Conservation (phyloP, 805 yeast species). For the Suhomyces sp. region DNA sequence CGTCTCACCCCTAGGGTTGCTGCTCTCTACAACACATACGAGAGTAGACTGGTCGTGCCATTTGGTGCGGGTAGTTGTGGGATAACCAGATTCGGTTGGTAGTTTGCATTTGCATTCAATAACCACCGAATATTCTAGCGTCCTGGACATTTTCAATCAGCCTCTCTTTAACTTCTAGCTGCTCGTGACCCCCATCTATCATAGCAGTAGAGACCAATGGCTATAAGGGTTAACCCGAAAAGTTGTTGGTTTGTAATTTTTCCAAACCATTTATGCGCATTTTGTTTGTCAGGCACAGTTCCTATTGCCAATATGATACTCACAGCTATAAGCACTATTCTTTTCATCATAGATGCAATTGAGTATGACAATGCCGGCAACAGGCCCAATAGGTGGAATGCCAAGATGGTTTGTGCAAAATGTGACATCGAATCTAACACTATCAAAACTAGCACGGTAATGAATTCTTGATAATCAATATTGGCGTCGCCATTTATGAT, state of each 20-base stretch:
- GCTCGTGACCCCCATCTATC: conserved; percentile 55
- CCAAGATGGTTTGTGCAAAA: conserved; percentile 74
- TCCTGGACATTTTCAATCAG: conserved; percentile 17
- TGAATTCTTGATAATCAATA: conserved; percentile 7
- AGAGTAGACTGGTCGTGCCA: conserved; percentile 39
- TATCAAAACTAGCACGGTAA: conserved; percentile 48
- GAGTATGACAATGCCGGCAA: conserved; percentile 84
- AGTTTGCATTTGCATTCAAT: conserved; percentile 11
- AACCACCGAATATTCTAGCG: conserved; percentile 42
- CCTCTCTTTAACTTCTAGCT: background rate
- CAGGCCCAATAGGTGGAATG: conserved; percentile 76
- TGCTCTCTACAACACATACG: conserved; percentile 51
- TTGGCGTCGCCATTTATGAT: conserved; percentile 8
- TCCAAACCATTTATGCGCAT: conserved; percentile 24
- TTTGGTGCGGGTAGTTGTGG: conserved; percentile 37
- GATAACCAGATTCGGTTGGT: conserved; percentile 37
- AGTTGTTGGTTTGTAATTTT: conserved; percentile 44
- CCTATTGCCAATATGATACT: conserved; percentile 58
- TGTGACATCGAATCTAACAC: conserved; percentile 71
- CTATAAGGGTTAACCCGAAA: conserved; percentile 49
- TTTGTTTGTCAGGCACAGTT: conserved; percentile 12
- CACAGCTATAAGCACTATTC: conserved; percentile 77
- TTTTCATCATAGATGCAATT: conserved; percentile 82
- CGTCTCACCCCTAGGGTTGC: conserved; percentile 30
- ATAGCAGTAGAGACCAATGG: conserved; percentile 57